Evolutionary conservation across 2,329 filamentous ascomycete genomes (phyloP).

Genomic region (Nothophoma quercina): DNA sequence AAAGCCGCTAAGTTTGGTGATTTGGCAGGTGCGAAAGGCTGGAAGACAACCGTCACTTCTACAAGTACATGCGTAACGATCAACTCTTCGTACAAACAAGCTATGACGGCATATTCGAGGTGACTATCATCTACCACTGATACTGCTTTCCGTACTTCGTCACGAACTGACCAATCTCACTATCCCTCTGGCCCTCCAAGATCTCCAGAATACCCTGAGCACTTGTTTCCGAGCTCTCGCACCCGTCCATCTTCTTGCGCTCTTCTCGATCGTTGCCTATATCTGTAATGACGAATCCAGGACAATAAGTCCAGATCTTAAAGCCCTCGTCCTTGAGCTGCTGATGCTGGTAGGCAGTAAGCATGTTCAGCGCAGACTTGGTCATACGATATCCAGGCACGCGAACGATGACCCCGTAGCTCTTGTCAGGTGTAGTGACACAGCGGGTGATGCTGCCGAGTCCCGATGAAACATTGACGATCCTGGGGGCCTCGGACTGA

Average conservation of each 20-base stretch:
- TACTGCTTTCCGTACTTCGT: slow-evolving; percentile 27
- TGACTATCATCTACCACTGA: slow-evolving; percentile 35
- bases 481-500: slow-evolving; percentile 34
- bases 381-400: slow-evolving; percentile 43
- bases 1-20: neutral
- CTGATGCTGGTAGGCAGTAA: slow-evolving; percentile 49
- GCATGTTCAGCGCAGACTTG: slow-evolving; percentile 49
- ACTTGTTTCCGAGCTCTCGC: slow-evolving; percentile 43
- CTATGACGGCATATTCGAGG: no score
- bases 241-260: slow-evolving; percentile 21
- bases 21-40: neutral
- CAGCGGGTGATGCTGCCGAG: slow-evolving; percentile 43
- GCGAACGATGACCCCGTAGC: neutral
- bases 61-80: neutral
- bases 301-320: slow-evolving; percentile 44
- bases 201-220: slow-evolving; percentile 43
- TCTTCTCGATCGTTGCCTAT: slow-evolving; percentile 30
- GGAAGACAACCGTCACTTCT: neutral
- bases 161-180: slow-evolving; percentile 36
- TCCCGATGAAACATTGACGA: slow-evolving; percentile 48
- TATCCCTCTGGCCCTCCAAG: slow-evolving; percentile 41
- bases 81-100: no score
- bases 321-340: slow-evolving; percentile 40
- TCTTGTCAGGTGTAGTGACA: slow-evolving; percentile 20
- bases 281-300: slow-evolving; percentile 42